Percentiles rank a stretch among this genome's conserved stretches.
phyloP scores from a whole-genome alignment of 2,329 filamentous ascomycete species.

The Davidsoniella virescens region DNA sequence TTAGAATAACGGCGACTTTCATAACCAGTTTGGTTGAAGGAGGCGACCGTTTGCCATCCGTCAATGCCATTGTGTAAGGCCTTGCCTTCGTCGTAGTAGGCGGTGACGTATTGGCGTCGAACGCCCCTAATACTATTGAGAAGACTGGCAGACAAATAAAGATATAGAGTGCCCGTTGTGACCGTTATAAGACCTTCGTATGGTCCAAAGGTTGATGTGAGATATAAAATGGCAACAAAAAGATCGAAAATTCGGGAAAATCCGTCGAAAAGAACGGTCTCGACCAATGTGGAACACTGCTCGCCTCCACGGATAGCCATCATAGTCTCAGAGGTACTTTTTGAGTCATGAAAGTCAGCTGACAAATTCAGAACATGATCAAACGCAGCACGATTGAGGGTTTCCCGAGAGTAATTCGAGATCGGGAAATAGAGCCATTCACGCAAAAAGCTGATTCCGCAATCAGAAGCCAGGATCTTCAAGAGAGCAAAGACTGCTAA shows the following conservation, averaged over 20 bases:
- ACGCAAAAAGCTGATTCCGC: slow-evolving; percentile 36
- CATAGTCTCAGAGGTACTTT: slow-evolving; percentile 42
- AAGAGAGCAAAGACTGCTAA: slow-evolving; percentile 35
- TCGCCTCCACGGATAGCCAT: slow-evolving; percentile 39
- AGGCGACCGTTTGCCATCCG: slow-evolving; percentile 42
- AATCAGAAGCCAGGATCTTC: slow-evolving; percentile 36
- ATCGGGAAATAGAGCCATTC: slow-evolving; percentile 42
- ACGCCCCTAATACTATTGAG: slow-evolving; percentile 33
- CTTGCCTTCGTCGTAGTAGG: slow-evolving; percentile 38
- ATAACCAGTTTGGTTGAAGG: slow-evolving; percentile 42
- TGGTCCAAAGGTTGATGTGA: slow-evolving; percentile 40
- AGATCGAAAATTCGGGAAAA: slow-evolving; percentile 46
- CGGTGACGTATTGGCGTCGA: slow-evolving; percentile 34
- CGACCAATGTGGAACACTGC: slow-evolving; percentile 37
- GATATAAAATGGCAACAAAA: slow-evolving; percentile 40
- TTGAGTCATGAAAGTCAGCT: slow-evolving; percentile 44
- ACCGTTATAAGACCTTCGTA: slow-evolving; percentile 48
- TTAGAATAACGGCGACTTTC: slow-evolving; percentile 37
- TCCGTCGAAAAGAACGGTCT: slow-evolving; percentile 40
- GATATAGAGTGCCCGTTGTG: slow-evolving; percentile 39
- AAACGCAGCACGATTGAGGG: slow-evolving; percentile 37
- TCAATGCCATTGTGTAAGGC: slow-evolving; percentile 39
- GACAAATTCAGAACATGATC: slow-evolving; percentile 44
- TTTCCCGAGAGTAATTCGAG: slow-evolving; percentile 38
- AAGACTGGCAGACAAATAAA: slow-evolving; percentile 36